Evolutionary conservation across 306 rosid species (phyloP).

Genomic region (Trifolium dubium): DNA sequence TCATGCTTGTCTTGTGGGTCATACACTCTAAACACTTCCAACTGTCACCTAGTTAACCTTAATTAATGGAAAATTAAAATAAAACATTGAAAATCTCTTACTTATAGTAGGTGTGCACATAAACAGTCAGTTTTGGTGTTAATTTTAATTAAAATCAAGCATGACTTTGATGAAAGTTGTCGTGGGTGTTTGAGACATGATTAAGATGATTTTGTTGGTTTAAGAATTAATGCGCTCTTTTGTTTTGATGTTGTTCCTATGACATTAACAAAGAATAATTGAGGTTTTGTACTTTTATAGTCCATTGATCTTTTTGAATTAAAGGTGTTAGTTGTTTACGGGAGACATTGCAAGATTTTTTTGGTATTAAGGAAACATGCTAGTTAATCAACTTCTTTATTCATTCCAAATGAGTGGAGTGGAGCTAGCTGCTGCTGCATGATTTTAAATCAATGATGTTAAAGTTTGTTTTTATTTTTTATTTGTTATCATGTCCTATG

Average conservation of each 20-base stretch:
- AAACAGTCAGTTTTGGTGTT: conserved; percentile 31
- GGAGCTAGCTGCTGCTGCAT: too few relatives aligned
- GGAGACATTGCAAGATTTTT: conserved; percentile 39
- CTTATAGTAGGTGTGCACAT: conserved; percentile 41
- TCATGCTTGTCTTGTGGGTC: conserved; percentile 45
- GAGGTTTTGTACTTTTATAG: conserved; percentile 44
- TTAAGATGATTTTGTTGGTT: conserved; percentile 40
- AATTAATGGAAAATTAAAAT: neutral
- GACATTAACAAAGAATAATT: conserved; percentile 43
- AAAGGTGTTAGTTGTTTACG: conserved; percentile 30
- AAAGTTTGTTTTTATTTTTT: too few relatives aligned
- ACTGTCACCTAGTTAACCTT: conserved; percentile 32
- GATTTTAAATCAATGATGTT: conserved; percentile 16
- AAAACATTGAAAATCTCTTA: conserved; percentile 24
- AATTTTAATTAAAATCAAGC: conserved; percentile 28
- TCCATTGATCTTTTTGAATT: conserved; percentile 31
- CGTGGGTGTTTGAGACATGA: conserved; percentile 43
- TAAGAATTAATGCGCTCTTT: conserved; percentile 38
- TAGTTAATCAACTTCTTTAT: conserved; percentile 28
- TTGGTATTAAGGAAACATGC: conserved; percentile 39
- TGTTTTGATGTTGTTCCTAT: conserved; percentile 45
- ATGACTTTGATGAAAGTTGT: conserved; percentile 42
- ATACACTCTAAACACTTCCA: conserved; percentile 31
- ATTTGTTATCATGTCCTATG: too few relatives aligned
- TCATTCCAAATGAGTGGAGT: conserved; percentile 23